Evolutionary conservation across 768 basidiomycete genomes (phyloP), one percentile per base, ranked within the genome.

Genomic region (Kwoniella shandongensis): DNA sequence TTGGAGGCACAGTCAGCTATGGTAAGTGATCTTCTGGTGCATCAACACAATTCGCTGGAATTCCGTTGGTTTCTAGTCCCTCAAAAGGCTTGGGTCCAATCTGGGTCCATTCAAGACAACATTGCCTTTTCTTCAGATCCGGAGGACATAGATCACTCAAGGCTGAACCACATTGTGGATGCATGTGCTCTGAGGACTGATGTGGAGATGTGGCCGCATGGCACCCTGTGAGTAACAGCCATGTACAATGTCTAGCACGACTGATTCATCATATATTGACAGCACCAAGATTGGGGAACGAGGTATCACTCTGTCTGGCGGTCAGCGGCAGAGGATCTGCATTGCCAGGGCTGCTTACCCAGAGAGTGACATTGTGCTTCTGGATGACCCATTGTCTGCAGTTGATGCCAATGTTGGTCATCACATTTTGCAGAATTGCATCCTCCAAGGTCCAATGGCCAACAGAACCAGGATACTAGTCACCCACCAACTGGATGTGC

Each of bases 261-360:
- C 7, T 42, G n/a, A n/a, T 6, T n/a, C 8, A 18, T 42, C 6
- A 42, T 17, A n/a, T 6, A 23, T n/a, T 8, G 11, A 15, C 11
- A 61, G 52, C 11, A 70, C 90, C 1, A 88, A 90, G 77, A 88
- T 93, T 62, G 91, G 90, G 13, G 88, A 89, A 76, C 85, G 85
- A 68, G 89, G 88, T 0, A 73, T 79, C 46, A 75, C 70, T 1
- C 64, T 79, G 2, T 77, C 74, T 0, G 78, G 73, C 4, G 76
- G 74, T 15, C 77, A 76, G 44, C 61, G 68, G 30, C 69, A 70
- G 30, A 67, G 74, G 23, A 56, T 74, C 10, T 66, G 62, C 42
- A 45, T 76, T 11, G 73, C 72, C 17, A 58, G 74, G 7, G 68
- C 74, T 11, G 72, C 69, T 15, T 70, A 72, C 46, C 55, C 62